Evolutionary conservation across 495 filamentous ascomycete genomes (phyloP).

Genomic region (Xanthoparmelia taractica): DNA sequence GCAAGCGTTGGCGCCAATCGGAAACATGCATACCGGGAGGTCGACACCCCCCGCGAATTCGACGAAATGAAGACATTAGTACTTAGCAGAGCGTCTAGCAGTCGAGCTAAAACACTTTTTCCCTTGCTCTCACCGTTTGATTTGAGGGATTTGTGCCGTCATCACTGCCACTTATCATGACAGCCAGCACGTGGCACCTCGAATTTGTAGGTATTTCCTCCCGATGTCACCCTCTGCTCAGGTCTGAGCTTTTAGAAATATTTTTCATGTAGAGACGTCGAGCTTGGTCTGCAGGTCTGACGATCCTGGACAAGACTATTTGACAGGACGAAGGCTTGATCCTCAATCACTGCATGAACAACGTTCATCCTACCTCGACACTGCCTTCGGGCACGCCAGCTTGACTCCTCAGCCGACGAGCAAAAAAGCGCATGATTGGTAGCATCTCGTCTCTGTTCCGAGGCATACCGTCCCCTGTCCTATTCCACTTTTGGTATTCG

Average conservation of each 20-base stretch:
- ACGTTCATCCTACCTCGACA: conserved; percentile 40
- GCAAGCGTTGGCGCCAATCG: neutral
- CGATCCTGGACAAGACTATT: neutral
- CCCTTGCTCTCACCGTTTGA: neutral
- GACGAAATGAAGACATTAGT: neutral
- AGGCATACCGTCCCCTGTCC: conserved; percentile 76
- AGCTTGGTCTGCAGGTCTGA: neutral
- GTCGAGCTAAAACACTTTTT: neutral
- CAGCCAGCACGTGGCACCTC: neutral
- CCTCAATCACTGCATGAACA: neutral
- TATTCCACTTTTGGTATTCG: conserved; percentile 66
- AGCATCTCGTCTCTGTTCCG: conserved; percentile 75
- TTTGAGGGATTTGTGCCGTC: neutral
- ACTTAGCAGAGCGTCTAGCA: neutral
- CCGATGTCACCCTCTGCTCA: neutral
- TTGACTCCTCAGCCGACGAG: conserved; percentile 60
- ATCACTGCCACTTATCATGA: neutral
- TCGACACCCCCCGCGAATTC: neutral
- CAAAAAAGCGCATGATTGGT: conserved; percentile 91
- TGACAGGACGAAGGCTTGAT: neutral
- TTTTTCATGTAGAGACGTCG: neutral
- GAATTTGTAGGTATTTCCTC: neutral
- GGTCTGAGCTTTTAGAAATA: neutral
- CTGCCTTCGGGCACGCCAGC: conserved; percentile 53
- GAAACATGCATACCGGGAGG: neutral